Conservation (phyloP, 352 stramenopile genomes). For the Discostella stelligera region DNA sequence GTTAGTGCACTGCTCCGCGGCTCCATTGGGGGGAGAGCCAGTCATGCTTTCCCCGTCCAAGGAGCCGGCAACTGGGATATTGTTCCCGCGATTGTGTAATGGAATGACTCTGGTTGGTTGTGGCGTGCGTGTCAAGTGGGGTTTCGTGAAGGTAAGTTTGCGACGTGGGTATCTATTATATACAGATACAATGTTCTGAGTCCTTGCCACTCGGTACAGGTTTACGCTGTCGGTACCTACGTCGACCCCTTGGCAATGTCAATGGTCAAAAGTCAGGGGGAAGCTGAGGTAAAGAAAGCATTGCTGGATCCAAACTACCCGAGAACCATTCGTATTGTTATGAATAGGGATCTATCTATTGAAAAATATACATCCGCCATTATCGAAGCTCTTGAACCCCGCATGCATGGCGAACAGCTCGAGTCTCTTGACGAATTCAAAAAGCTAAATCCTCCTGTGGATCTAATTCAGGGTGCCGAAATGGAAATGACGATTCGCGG, state of each 20-base stretch:
- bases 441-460: constrained; percentile 74
- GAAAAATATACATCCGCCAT: constrained; percentile 82
- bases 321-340: constrained; percentile 81
- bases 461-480: constrained; percentile 78
- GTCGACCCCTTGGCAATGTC: constrained; percentile 76
- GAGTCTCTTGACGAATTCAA: constrained; percentile 80
- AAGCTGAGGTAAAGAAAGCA: constrained; percentile 56
- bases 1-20: constrained; percentile 20
- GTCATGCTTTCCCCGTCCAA: constrained; percentile 59
- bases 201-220: constrained; percentile 20
- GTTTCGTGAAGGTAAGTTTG: constrained; percentile 74
- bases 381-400: constrained; percentile 77
- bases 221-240: constrained; percentile 80
- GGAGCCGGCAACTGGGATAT: constrained; percentile 74
- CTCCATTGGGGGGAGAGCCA: constrained; percentile 51
- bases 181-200: neutral
- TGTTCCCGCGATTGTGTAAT: constrained; percentile 78
- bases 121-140: constrained; percentile 80
- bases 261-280: constrained; percentile 59
- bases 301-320: constrained; percentile 78
- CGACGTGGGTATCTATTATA: neutral
- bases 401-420: constrained; percentile 79
- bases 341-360: constrained; percentile 77
- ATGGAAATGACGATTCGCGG: constrained; percentile 83
- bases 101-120: constrained; percentile 65